Evolutionary conservation across 1,284 basidiomycete genomes (phyloP), one percentile per base, ranked within the genome.

Genomic region (Melampsora americana): DNA sequence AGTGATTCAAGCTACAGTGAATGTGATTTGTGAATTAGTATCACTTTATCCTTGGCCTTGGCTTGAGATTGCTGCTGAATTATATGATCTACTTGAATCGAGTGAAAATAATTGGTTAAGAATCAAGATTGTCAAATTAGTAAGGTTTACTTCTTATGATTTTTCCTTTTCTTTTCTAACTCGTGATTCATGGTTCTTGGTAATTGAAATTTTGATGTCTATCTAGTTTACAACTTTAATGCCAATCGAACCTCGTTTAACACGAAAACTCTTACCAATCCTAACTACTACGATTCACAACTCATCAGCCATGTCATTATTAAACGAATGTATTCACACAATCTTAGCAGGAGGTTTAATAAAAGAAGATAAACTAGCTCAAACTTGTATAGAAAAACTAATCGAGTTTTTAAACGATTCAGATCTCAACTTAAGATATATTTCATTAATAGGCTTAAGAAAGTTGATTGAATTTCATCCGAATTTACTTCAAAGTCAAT

Each of bases 81-180:
- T 99, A 66, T 99, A 99, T 83, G 91, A 91, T 79, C 87, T 98
- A n/a, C 86, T 99, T 77, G 97, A 93, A 0, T 93, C 90, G 0
- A 93, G 92, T 39, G 91, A 90, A 35, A 99, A 99, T 83, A 99
- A 99, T 82, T 99, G 96, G 96, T 95, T 98, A 92, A 86, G 99
- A 77, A 99, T 99, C 85, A 99, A 99, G 85, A 91, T 98, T 66
- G 90, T 99, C 83, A 99, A 99, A 84, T 85, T 96, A 81, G 93
- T 93, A 82, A 81, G 88, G 82, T 12, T 11, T n/a, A n/a, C n/a
- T n/a, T 11, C n/a, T 44, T 42, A 46, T 67, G 0, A 20, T 35
- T 32, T 9, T 42, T 3, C 2, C 2, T 30, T 0, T 48, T 30
- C 35, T 28, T 48, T 12, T 18, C 50, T 77, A 70, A 79, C 64